Conservation (phyloP, 306 rosid genomes). For the Calophaca sinica region DNA sequence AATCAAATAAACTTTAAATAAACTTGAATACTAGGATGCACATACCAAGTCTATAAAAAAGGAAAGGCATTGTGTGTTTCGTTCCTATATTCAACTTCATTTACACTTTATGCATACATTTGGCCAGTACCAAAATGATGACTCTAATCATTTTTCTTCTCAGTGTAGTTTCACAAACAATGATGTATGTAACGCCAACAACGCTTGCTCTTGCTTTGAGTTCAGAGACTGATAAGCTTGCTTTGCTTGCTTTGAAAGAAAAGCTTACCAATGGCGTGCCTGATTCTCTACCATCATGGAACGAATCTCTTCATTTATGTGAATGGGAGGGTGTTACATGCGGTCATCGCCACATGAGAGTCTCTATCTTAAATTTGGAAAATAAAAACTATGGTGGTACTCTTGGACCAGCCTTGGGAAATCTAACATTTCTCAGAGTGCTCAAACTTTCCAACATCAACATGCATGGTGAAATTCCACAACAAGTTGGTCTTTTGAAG, state of each 20-base stretch:
- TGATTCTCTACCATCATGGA: slow-evolving; percentile 49
- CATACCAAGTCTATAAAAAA: too few relatives aligned
- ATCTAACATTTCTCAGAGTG: slow-evolving; percentile 30
- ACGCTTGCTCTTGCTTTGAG: not conserved
- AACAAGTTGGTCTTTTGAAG: slow-evolving; percentile 34
- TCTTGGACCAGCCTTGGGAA: slow-evolving; percentile 43
- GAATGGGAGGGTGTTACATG: slow-evolving; percentile 18
- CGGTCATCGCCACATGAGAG: slow-evolving; percentile 39
- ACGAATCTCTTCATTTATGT: slow-evolving; percentile 28
- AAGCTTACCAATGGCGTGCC: slow-evolving; percentile 34
- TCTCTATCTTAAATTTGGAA: not conserved
- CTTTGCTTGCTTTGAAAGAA: slow-evolving; percentile 36
- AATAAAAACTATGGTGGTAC: slow-evolving; percentile 37
- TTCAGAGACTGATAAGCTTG: slow-evolving; percentile 37
- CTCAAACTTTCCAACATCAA: not conserved
- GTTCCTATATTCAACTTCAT: not conserved
- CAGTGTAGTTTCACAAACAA: not conserved
- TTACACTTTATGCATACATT: not conserved
- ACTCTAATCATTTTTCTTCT: not conserved
- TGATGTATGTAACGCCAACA: not conserved
- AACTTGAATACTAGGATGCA: too few relatives aligned
- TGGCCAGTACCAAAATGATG: not conserved
- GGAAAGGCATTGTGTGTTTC: not conserved
- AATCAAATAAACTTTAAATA: too few relatives aligned
- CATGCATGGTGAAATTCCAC: slow-evolving; percentile 34